These are phyloP conservation scores for Drosera capensis DNA, from an alignment of 148 eudicot genomes.

Conservation along the genomic window DNA sequence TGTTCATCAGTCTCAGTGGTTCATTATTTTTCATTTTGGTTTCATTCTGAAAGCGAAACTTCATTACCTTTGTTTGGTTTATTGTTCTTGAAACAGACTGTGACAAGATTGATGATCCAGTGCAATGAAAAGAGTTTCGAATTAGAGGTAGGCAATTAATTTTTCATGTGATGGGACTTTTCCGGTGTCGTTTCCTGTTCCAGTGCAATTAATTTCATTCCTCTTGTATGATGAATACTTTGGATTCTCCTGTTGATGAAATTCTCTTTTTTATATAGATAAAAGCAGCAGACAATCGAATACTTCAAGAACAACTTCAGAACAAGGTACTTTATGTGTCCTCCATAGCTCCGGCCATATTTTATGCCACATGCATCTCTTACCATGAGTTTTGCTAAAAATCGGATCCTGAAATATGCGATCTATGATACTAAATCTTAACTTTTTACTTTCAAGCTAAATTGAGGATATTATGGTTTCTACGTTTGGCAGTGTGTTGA, in stretches of 20 bases:
- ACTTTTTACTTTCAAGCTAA: too few relatives aligned
- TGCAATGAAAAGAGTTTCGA: constrained; percentile 86
- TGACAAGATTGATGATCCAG: constrained; percentile 65
- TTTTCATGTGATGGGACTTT: neutral
- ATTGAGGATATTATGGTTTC: constrained; percentile 5
- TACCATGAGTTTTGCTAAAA: too few relatives aligned
- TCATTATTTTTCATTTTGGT: neutral
- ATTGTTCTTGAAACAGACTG: constrained; percentile 30
- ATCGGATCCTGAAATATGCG: too few relatives aligned
- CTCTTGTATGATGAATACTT: neutral
- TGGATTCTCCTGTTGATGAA: neutral
- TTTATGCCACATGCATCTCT: neutral
- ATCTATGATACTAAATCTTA: too few relatives aligned
- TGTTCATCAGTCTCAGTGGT: neutral
- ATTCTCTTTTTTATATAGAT: constrained; percentile 20
- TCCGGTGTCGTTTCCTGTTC: neutral
- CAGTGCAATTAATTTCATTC: neutral
- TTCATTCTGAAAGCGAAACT: neutral
- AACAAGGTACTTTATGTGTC: constrained; percentile 26
- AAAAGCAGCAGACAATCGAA: constrained; percentile 45
- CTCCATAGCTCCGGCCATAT: neutral
- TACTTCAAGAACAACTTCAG: constrained; percentile 55
- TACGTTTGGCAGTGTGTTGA: constrained; percentile 32
- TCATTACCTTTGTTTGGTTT: constrained; percentile 1
- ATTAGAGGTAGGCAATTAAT: constrained; percentile 51